These are phyloP conservation scores for Microstegium vimineum DNA, from an alignment of 176 grass and related monocot genomes.

Conservation along the genomic window DNA sequence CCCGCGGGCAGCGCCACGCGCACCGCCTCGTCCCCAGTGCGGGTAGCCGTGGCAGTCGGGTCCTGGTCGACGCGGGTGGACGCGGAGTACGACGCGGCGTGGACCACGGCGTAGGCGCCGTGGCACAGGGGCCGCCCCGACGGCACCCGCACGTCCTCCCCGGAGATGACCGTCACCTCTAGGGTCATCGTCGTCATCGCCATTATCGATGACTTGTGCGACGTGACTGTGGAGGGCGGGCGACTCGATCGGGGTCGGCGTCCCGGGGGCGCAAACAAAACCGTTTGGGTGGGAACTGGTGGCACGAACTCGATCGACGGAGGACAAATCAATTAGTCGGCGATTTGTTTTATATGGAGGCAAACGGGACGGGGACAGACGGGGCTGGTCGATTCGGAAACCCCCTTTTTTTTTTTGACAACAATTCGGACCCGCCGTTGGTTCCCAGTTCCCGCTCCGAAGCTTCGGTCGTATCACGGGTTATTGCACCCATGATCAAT, in stretches of 20 bases:
- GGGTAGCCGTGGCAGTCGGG: slow-evolving; percentile 46
- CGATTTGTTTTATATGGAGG: not conserved
- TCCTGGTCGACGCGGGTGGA: slow-evolving; percentile 28
- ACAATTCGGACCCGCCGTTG: too few species aligned
- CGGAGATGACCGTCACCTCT: slow-evolving; percentile 49
- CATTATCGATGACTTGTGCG: not conserved
- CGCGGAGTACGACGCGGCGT: not conserved
- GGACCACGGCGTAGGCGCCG: slow-evolving; percentile 30
- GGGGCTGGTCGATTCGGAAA: not conserved
- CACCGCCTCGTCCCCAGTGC: slow-evolving; percentile 41
- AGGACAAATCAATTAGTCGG: not conserved
- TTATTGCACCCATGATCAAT: not conserved
- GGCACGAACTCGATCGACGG: not conserved
- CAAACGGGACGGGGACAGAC: not conserved
- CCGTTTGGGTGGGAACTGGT: not conserved
- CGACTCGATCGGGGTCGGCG: not conserved
- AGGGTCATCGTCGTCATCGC: not conserved
- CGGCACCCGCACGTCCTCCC: slow-evolving; percentile 22
- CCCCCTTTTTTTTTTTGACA: too few species aligned
- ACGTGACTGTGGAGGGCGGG: not conserved
- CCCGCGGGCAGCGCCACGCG: slow-evolving; percentile 6
- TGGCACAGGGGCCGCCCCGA: not conserved
- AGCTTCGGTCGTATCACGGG: not conserved
- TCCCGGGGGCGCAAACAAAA: not conserved
- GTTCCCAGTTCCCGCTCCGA: not conserved